Percentiles rank a stretch among this genome's conserved stretches.
Evolutionary conservation across 148 eudicot genomes (phyloP).

Genomic region (Hydrangea macrophylla): DNA sequence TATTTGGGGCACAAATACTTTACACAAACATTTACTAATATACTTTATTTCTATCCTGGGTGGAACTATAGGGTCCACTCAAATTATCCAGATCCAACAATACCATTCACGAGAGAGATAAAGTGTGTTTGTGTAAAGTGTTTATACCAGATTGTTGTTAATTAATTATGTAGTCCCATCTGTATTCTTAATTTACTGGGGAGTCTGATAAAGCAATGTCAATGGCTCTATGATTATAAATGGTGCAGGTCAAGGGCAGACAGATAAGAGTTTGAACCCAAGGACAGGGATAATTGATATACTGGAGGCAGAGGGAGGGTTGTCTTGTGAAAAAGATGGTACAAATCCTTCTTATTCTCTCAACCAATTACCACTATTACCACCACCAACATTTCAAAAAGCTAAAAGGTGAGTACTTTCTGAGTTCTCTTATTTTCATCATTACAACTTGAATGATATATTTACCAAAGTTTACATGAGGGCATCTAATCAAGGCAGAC

Average conservation of each 20-base stretch:
- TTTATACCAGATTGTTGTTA: too few species aligned
- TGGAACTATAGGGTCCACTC: not conserved
- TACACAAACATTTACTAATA: too few species aligned
- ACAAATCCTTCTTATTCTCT: conserved; percentile 31
- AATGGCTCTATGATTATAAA: conserved; percentile 4
- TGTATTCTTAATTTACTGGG: conserved; percentile 8
- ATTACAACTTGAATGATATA: conserved; percentile 11
- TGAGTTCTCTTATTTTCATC: conserved; percentile 5
- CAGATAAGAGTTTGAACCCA: conserved; percentile 26
- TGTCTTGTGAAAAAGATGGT: conserved; percentile 39
- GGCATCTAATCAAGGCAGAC: conserved; percentile 18
- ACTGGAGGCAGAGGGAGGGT: conserved; percentile 8
- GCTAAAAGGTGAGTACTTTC: conserved; percentile 28
- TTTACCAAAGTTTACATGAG: not conserved
- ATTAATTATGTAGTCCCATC: not conserved
- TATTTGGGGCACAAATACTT: too few species aligned
- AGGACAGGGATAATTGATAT: conserved; percentile 27
- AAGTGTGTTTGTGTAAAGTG: too few species aligned
- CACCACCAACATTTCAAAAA: conserved; percentile 32
- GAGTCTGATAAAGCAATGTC: conserved; percentile 13
- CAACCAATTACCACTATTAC: conserved; percentile 27
- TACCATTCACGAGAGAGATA: too few species aligned
- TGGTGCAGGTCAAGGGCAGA: conserved; percentile 29
- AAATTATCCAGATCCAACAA: too few species aligned
- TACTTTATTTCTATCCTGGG: too few species aligned